Conservation (phyloP, 2,329 filamentous ascomycete species). For the Chaetoscypha palmicola region DNA sequence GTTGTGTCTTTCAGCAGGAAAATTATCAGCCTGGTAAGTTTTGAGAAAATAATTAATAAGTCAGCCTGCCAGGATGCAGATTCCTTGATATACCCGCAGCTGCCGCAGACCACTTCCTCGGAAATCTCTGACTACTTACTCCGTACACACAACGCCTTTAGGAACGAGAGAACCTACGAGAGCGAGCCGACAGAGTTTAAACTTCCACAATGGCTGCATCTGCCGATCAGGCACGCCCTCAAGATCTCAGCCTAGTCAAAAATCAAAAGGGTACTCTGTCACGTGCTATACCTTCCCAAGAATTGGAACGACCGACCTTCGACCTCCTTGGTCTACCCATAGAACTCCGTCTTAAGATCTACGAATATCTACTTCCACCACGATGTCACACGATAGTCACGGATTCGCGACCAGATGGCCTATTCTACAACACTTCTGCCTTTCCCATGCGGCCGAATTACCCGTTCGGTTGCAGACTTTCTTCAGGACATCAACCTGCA, state of each 20-base stretch:
- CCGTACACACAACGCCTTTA: too few relatives aligned
- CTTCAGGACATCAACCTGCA: constrained; percentile 13
- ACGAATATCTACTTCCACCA: constrained; percentile 23
- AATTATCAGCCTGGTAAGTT: too few relatives aligned
- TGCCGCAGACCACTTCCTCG: too few relatives aligned
- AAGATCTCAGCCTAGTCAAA: background rate
- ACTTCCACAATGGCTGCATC: background rate
- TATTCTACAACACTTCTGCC: constrained; percentile 19
- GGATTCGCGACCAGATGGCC: constrained; percentile 24
- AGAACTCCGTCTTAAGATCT: constrained; percentile 27
- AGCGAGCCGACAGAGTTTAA: too few relatives aligned
- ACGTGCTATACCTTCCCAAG: background rate
- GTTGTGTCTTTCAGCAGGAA: too few relatives aligned
- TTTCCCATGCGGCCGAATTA: constrained; percentile 20
- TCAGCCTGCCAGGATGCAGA: too few relatives aligned
- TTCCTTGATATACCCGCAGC: too few relatives aligned
- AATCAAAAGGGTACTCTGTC: background rate
- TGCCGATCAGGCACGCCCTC: background rate
- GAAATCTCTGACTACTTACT: too few relatives aligned
- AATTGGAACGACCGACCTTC: constrained; percentile 20
- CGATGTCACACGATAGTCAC: constrained; percentile 25
- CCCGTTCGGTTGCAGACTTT: constrained; percentile 14
- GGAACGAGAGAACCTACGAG: too few relatives aligned
- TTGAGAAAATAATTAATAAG: too few relatives aligned
- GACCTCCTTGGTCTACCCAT: constrained; percentile 24